Evolutionary conservation across 2,329 filamentous ascomycete genomes (phyloP).

Genomic region (Colletotrichum limetticola): DNA sequence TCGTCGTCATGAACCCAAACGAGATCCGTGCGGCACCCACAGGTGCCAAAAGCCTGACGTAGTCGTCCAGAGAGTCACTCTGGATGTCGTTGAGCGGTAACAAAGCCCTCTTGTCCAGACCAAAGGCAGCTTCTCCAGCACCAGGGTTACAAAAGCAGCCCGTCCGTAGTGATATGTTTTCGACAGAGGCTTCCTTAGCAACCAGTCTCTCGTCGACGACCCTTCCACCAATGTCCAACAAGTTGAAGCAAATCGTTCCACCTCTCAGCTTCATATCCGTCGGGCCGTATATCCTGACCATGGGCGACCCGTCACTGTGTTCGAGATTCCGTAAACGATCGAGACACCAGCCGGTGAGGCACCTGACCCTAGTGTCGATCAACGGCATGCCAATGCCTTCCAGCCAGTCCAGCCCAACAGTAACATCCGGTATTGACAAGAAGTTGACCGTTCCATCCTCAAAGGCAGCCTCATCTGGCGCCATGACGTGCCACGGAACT

Average conservation of each 20-base stretch:
- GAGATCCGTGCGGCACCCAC: conserved; percentile 51
- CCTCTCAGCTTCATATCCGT: conserved; percentile 42
- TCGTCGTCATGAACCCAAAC: conserved; percentile 50
- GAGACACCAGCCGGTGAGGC: conserved; percentile 50
- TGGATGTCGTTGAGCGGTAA: conserved; percentile 25
- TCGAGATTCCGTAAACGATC: conserved; percentile 41
- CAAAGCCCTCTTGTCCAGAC: conserved; percentile 37
- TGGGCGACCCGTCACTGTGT: conserved; percentile 46
- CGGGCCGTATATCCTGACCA: conserved; percentile 50
- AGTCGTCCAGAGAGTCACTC: conserved; percentile 38
- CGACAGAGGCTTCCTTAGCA: conserved; percentile 44
- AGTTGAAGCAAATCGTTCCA: conserved; percentile 51
- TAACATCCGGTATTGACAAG: conserved; percentile 50
- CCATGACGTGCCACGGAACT: conserved; percentile 45
- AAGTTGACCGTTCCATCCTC: conserved; percentile 56
- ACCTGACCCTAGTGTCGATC: conserved; percentile 46
- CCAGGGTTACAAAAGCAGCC: conserved; percentile 57
- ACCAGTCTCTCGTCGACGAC: conserved; percentile 51
- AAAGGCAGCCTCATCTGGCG: conserved; percentile 44
- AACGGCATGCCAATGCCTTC: conserved; percentile 40
- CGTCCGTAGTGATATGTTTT: conserved; percentile 50
- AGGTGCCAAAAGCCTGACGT: conserved; percentile 37
- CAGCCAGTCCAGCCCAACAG: conserved; percentile 50
- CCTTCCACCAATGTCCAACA: conserved; percentile 45
- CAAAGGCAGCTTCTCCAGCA: conserved; percentile 48